Conservation (phyloP, 208 protist genomes). For the Naegleria fowleri region DNA sequence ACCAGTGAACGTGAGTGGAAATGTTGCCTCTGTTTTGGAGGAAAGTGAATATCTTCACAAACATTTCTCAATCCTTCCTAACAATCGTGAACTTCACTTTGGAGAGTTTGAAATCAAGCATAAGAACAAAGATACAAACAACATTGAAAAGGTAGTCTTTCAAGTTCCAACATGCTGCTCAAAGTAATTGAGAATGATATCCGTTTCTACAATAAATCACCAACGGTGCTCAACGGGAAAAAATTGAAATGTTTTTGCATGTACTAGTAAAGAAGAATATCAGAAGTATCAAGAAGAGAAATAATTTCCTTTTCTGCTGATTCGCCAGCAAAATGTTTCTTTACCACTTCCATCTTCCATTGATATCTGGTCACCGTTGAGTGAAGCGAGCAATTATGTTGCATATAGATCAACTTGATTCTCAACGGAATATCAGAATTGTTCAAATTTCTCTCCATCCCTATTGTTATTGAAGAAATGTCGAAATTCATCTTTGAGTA, state of each 20-base stretch:
- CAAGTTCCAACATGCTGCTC: background rate
- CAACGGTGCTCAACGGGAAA: no score
- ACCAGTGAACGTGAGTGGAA: conserved; percentile 44
- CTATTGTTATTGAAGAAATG: background rate
- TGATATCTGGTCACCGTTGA: background rate
- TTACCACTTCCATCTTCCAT: background rate
- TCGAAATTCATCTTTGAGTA: background rate
- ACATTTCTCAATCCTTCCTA: conserved; percentile 27
- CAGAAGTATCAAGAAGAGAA: background rate
- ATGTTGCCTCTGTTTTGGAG: conserved; percentile 40
- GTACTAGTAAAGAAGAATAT: background rate
- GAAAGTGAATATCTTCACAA: conserved; percentile 33
- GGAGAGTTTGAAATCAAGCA: background rate
- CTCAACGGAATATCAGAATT: background rate
- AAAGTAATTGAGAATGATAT: background rate
- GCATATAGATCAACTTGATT: background rate
- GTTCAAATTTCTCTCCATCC: background rate
- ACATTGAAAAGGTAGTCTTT: background rate
- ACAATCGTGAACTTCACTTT: background rate
- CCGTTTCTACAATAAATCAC: no score
- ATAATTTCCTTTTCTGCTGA: background rate
- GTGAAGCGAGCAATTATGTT: background rate
- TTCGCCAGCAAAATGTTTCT: background rate
- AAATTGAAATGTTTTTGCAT: no score
- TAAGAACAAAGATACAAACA: no score